These are phyloP conservation scores for Helianthus tuberosus DNA, from an alignment of 129 eudicot genomes.

Conservation along the genomic window DNA sequence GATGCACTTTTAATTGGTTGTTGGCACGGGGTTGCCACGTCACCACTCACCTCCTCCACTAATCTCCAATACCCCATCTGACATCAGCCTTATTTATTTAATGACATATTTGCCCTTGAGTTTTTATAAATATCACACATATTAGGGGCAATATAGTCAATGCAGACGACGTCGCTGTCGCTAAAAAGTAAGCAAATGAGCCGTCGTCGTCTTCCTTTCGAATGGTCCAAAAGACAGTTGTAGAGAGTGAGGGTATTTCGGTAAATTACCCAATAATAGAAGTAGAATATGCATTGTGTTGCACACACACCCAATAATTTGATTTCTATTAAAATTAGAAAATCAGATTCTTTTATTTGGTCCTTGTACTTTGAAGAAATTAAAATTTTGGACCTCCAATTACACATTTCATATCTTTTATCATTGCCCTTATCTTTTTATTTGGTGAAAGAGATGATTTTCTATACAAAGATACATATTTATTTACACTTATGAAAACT, in stretches of 20 bases:
- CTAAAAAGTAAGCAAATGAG: slow-evolving; percentile 53
- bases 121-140: background rate
- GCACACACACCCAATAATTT: slow-evolving; percentile 20
- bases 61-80: slow-evolving; percentile 35
- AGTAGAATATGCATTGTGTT: slow-evolving; percentile 31
- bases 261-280: slow-evolving; percentile 23
- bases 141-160: slow-evolving; percentile 37
- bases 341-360: background rate
- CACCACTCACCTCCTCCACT: slow-evolving; percentile 69
- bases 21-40: slow-evolving; percentile 58
- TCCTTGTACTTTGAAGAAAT: slow-evolving; percentile 20
- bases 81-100: background rate
- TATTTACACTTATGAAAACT: background rate
- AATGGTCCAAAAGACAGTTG: slow-evolving; percentile 45
- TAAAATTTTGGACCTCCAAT: background rate
- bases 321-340: background rate
- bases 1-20: slow-evolving; percentile 44
- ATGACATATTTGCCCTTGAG: slow-evolving; percentile 26
- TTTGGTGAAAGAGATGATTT: too few relatives aligned
- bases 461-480: background rate
- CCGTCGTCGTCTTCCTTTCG: slow-evolving; percentile 46
- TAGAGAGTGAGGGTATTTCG: slow-evolving; percentile 28
- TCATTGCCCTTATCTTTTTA: background rate
- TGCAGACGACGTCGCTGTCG: slow-evolving; percentile 41
- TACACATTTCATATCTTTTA: background rate